phyloP scores from a whole-genome alignment of 495 filamentous ascomycete species.

The Aspergillus baeticus region DNA sequence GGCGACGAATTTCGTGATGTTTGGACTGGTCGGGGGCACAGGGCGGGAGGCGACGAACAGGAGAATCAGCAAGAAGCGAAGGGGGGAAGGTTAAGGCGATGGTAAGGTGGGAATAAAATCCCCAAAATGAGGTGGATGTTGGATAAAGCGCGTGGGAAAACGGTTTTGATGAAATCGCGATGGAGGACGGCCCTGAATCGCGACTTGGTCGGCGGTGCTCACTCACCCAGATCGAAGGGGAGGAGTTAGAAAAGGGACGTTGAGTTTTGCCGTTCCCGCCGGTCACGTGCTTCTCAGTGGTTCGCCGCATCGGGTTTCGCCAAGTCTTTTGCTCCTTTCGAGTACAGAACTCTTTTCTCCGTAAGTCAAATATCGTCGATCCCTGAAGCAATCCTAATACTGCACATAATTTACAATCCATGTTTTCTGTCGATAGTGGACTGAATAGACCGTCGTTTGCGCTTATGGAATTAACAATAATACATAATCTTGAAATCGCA shows the following conservation, averaged over 20 bases:
- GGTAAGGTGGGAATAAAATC: constrained; percentile 20
- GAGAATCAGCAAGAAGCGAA: constrained; percentile 29
- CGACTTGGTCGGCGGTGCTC: constrained; percentile 43
- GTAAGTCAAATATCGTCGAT: no score
- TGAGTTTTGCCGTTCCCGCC: constrained; percentile 35
- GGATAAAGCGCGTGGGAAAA: constrained; percentile 35
- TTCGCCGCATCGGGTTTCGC: constrained; percentile 21
- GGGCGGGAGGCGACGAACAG: constrained; percentile 28
- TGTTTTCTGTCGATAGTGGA: no score
- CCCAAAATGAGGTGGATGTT: constrained; percentile 30
- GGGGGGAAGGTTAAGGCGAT: constrained; percentile 23
- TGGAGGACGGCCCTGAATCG: constrained; percentile 47
- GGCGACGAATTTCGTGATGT: constrained; percentile 39
- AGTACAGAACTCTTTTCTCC: no score
- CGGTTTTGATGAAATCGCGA: constrained; percentile 46
- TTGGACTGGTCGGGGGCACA: constrained; percentile 26
- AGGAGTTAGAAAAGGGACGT: constrained; percentile 27
- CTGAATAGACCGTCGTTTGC: not conserved
- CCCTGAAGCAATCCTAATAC: not conserved
- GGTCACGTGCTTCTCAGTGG: constrained; percentile 23
- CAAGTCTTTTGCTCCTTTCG: no score
- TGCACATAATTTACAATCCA: not conserved
- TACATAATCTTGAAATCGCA: constrained; percentile 4
- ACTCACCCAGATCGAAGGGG: constrained; percentile 35
- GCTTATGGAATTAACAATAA: constrained; percentile 8